These are phyloP conservation scores for Phialemoniopsis sp. DNA, from an alignment of 2,329 filamentous ascomycete genomes.

Conservation along the genomic window DNA sequence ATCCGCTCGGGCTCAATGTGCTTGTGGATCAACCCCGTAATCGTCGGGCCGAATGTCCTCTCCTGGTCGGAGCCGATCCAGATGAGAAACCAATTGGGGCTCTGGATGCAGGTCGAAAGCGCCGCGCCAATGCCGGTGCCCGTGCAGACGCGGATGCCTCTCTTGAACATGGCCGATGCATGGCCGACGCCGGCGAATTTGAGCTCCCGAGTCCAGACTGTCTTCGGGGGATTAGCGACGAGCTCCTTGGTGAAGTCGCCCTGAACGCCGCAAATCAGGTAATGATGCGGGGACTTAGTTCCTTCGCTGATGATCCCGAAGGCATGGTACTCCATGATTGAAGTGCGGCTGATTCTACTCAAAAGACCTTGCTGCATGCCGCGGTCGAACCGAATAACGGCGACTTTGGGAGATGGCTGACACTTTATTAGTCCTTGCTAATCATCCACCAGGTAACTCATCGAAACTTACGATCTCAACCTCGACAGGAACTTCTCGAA, in stretches of 20 bases:
- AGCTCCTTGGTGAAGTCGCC: constrained; percentile 33
- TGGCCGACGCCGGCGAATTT: constrained; percentile 36
- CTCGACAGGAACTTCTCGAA: constrained; percentile 30
- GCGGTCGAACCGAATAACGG: constrained; percentile 30
- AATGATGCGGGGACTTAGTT: constrained; percentile 26
- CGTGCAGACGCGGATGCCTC: constrained; percentile 34
- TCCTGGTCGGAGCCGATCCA: constrained; percentile 37
- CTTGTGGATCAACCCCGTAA: constrained; percentile 28
- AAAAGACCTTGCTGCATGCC: constrained; percentile 37
- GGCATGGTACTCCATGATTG: constrained; percentile 37
- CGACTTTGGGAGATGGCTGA: constrained; percentile 34
- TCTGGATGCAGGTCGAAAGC: constrained; percentile 35
- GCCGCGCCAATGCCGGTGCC: constrained; percentile 35
- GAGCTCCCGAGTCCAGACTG: constrained; percentile 32
- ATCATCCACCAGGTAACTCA: not conserved
- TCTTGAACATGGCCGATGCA: constrained; percentile 35
- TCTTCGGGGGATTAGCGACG: constrained; percentile 31
- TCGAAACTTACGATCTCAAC: constrained; percentile 28
- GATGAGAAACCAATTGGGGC: constrained; percentile 33
- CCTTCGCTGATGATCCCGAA: constrained; percentile 37
- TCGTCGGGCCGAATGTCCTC: constrained; percentile 32
- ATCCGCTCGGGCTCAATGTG: constrained; percentile 33
- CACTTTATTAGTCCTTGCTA: constrained; percentile 9
- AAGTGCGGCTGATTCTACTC: constrained; percentile 33
- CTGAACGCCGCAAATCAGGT: constrained; percentile 37